Base-by-base conservation (phyloP, 1,139 yeast genomes). In the Saccharomyces pastorianus region DNA sequence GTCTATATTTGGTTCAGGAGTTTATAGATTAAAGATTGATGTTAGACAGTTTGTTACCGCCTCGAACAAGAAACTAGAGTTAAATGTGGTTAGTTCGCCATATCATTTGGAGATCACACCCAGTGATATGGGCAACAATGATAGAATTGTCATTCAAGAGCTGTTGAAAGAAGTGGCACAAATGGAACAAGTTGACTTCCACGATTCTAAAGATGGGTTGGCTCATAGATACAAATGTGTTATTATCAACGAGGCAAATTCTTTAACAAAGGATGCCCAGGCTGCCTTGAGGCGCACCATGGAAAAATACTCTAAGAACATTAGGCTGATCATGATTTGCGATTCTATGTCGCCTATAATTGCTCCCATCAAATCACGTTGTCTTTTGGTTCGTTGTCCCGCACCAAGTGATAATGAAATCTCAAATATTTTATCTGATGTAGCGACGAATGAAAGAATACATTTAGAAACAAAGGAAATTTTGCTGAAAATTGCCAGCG, bases 251-350 rank as follows among this genome's bases (percentile, higher is more conserved):
- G 98, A 93, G 69, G 98, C 99, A 0, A 97, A 93, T 61, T 79
- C 96, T n/a, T 88, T 93, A 91, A 93, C 99, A 0, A 91, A 97
- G 0, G 97, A 96, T 50, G 99, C 99, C 0, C 99, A 93, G 70
- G 96, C 91, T 67, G 99, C 99, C 0, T 75, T 93, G 63, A 80
- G 99, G 72, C 81, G 99, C 68, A 93, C 99, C 0, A 95, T 93
- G 98, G 99, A 93, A 68, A 93, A 93, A 67, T 93, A 91, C 71
- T 88, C 97, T 3, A 79, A 86, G 25, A 91, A 89, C 66, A 82
- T 93, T 62, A 80, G 99, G 59, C 74, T 93, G 60, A 82, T 95
- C 52, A 75, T 93, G 75, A 79, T 93, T 32, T 88, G 96, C 63
- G 93, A 88, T 67, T 82, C 96, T 7, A 88, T 96, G 31, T 88